Evolutionary conservation across 2,329 filamentous ascomycete genomes (phyloP).

Genomic region (Pestalotiopsis sp.): DNA sequence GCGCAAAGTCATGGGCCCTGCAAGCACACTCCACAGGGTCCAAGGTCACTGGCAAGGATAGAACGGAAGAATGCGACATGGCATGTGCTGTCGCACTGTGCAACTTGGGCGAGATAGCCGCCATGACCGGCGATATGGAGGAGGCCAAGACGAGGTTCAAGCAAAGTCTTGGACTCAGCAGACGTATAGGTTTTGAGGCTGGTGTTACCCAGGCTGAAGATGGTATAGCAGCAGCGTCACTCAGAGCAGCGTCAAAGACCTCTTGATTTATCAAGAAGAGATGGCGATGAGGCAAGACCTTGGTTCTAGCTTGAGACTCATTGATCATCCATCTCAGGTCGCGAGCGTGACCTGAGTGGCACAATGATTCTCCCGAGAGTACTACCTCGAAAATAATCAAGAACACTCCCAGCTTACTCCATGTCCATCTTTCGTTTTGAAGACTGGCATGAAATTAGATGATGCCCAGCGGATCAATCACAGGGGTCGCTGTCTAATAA

Average conservation of each 20-base stretch:
- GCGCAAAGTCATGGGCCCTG: constrained; percentile 76
- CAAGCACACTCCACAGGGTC: constrained; percentile 73
- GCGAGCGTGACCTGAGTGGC: too few relatives aligned
- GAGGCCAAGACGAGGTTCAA: constrained; percentile 71
- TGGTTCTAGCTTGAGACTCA: background rate
- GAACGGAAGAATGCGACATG: constrained; percentile 79
- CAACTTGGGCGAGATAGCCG: constrained; percentile 83
- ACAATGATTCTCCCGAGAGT: too few relatives aligned
- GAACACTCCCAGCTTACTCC: too few relatives aligned
- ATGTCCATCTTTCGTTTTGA: too few relatives aligned
- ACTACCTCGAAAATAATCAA: too few relatives aligned
- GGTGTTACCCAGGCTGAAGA: constrained; percentile 56
- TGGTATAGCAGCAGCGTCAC: constrained; percentile 38
- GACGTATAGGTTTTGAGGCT: constrained; percentile 52
- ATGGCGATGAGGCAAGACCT: background rate
- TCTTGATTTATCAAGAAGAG: background rate
- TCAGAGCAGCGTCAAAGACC: background rate
- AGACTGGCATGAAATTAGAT: too few relatives aligned
- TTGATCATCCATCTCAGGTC: too few relatives aligned
- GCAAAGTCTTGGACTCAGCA: constrained; percentile 67
- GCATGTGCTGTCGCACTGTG: constrained; percentile 84
- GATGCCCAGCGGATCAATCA: too few relatives aligned
- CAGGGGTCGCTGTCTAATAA: too few relatives aligned
- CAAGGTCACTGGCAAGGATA: constrained; percentile 65
- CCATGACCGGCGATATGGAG: constrained; percentile 67